A percentile compares a stretch with the other conserved stretches of the same genome.
phyloP scores from a whole-genome alignment of 2,329 filamentous ascomycete species.

The Fusarium aywerte region DNA sequence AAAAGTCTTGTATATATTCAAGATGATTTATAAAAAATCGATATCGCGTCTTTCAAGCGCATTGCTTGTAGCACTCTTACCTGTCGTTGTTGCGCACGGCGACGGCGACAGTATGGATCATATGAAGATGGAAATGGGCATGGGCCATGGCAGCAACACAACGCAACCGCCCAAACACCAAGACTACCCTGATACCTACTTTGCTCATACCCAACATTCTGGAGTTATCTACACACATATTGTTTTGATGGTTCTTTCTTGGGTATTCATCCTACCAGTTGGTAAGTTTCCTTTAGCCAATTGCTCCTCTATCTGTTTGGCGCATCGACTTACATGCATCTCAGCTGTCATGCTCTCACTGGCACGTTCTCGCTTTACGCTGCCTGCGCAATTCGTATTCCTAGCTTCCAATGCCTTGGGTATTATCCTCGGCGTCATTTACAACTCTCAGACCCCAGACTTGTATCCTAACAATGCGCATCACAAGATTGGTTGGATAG shows the following conservation, averaged over 20 bases:
- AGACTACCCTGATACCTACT: conserved; percentile 65
- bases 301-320: neutral
- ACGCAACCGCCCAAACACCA: conserved; percentile 44
- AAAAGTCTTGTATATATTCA: neutral
- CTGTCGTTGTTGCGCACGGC: conserved; percentile 38
- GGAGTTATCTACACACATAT: conserved; percentile 76
- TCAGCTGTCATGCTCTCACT: conserved; percentile 87
- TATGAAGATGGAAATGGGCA: conserved; percentile 2
- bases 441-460: conserved; percentile 84
- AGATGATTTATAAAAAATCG: conserved; percentile 4
- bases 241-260: conserved; percentile 73
- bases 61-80: conserved; percentile 28
- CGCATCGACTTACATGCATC: conserved; percentile 15
- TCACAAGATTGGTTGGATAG: conserved; percentile 86
- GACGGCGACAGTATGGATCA: conserved; percentile 25
- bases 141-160: conserved; percentile 16
- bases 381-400: conserved; percentile 76
- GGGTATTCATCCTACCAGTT: conserved; percentile 77
- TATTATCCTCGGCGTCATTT: conserved; percentile 73
- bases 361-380: conserved; percentile 77
- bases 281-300: conserved; percentile 61
- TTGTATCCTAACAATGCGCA: conserved; percentile 90
- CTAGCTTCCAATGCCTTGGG: conserved; percentile 71
- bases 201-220: conserved; percentile 63
- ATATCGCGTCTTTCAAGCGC: neutral